Evolutionary conservation across 2,329 filamentous ascomycete species (phyloP).

Genomic region (Colletotrichum tabaci): DNA sequence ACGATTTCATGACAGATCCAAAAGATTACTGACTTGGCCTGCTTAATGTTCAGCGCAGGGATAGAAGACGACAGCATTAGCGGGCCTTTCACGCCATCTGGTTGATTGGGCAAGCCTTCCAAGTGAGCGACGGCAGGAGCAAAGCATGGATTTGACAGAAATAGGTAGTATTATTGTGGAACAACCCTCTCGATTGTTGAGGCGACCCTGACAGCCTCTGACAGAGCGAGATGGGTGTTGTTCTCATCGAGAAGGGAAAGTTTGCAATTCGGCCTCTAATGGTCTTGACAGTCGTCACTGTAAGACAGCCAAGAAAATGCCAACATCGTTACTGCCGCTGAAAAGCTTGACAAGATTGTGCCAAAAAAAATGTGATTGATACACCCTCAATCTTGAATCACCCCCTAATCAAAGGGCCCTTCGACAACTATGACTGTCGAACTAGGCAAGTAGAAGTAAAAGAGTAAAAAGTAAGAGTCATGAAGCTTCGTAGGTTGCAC

Average conservation of each 20-base stretch:
- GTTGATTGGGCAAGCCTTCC: too few species aligned
- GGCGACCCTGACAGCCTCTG: too few species aligned
- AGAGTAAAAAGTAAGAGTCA: neutral
- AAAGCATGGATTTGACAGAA: neutral
- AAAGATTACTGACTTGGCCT: neutral
- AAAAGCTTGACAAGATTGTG: conserved; percentile 3
- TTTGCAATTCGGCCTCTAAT: conserved; percentile 7
- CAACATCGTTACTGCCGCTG: neutral
- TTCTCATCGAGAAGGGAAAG: neutral
- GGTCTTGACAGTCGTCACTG: neutral
- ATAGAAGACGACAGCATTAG: neutral
- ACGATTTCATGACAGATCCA: neutral
- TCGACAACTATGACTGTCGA: neutral
- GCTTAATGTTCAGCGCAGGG: neutral
- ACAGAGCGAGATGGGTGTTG: neutral
- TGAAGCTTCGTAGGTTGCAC: conserved; percentile 32
- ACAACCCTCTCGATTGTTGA: too few species aligned
- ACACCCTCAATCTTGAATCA: conserved; percentile 22
- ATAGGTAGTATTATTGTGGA: neutral
- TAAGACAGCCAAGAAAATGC: neutral
- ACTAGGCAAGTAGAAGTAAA: conserved; percentile 1
- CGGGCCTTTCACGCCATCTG: neutral
- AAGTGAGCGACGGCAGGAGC: neutral
- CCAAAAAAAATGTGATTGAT: conserved; percentile 10
- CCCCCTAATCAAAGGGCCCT: conserved; percentile 14